Evolutionary conservation across 139 green algal species (phyloP).

Genomic region (Chlorella ohadii): DNA sequence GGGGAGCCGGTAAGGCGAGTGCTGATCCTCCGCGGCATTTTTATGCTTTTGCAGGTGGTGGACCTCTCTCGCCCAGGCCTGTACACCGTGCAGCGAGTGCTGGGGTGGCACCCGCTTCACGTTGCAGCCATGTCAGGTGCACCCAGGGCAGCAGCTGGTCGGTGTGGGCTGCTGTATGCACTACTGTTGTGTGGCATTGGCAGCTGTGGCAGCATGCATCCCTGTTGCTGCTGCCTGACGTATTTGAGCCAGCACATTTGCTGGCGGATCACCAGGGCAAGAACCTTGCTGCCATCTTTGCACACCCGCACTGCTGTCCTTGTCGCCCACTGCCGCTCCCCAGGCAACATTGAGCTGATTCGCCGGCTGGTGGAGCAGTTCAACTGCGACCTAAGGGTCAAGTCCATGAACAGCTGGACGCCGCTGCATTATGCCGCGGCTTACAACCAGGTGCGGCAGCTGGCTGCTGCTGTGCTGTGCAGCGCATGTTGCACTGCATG

Average conservation of each 20-base stretch:
- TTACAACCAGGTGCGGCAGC: conserved; percentile 59
- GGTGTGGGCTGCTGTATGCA: not conserved
- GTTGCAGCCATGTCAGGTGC: conserved; percentile 60
- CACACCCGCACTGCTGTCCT: no score
- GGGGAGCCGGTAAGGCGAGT: no score
- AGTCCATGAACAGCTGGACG: conserved; percentile 68
- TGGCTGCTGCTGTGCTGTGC: not conserved
- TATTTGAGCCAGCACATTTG: no score
- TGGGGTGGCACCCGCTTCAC: conserved; percentile 67
- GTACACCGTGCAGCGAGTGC: conserved; percentile 54
- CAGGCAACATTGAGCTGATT: conserved; percentile 49
- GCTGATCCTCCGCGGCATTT: no score
- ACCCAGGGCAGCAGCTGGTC: no score
- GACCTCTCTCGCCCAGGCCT: conserved; percentile 50
- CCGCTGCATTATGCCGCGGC: conserved; percentile 73
- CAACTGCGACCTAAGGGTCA: conserved; percentile 48
- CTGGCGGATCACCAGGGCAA: no score
- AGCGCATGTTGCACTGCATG: no score
- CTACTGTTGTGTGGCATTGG: not conserved
- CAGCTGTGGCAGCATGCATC: no score
- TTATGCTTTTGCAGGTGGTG: conserved; percentile 2
- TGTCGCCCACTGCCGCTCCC: no score
- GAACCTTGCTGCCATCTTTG: no score
- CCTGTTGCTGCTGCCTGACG: no score
- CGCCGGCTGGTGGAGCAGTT: conserved; percentile 50